Base-by-base conservation (phyloP, 768 basidiomycete species). In the Coprinopsis sp. region DNA sequence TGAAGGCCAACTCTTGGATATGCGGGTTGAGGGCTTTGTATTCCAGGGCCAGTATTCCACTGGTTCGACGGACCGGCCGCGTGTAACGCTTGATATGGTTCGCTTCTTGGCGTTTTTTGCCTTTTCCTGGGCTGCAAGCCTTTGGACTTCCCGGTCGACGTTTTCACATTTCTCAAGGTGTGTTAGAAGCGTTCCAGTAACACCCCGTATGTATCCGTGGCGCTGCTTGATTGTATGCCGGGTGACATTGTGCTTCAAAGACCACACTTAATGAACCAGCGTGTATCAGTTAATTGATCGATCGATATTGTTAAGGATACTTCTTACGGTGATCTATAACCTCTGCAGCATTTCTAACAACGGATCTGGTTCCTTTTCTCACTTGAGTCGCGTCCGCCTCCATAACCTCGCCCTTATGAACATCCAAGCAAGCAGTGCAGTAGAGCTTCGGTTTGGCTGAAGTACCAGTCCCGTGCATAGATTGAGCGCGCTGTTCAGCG, bases 381-480 rank as follows among this genome's bases (percentile, higher is more conserved):
- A 43, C 27, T 6, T 10, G 16, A 18, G 12, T 13, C 21, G 34
- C n/a, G 10, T 46, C 21, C 14, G 21, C 30, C n/a, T 50, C 25
- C 27, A 23, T 19, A 30, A 45, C 28, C 16, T 5, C 14, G 5
- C 22, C 25, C 21, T 43, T 18, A 39, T 41, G 33, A 30, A 19
- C 14, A 10, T 52, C 10, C 4, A 48, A 39, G 25, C 54, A 55
- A 6, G 21, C 12, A 4, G 11, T 43, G 28, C 49, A 53, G 31
- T 41, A 41, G 0, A 51, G 40, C 21, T 48, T 50, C 11, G 37
- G 16, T 19, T 52, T 54, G 42, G 50, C 46, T 33, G 23, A 21
- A 43, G 27, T 43, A 3, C 10, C 16, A 28, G 41, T 31, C 8
- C 30, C 30, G 30, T n/a, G n/a, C n/a, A n/a, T n/a, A n/a, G n/a